Base-by-base conservation (phyloP, 345 rosid genomes). In the Schrenkiella parvula region DNA sequence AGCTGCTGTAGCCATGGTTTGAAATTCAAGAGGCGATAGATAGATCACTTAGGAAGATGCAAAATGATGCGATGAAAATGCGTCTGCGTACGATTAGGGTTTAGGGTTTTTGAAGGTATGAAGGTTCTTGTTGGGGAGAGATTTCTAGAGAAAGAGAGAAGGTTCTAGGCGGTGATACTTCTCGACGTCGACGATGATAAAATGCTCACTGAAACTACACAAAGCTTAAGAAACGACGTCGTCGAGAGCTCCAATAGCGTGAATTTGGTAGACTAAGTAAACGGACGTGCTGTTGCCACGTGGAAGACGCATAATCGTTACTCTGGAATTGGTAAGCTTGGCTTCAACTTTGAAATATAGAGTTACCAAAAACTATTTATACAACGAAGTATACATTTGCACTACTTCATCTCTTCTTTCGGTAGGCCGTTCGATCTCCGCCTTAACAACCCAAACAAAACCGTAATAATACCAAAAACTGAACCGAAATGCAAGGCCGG, bases 1-100 rank as follows among this genome's bases (percentile, higher is more conserved):
- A 71, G 84, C 84, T 0, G 84, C 86, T 13, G 90, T 44, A 44
- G 96, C 93, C 96, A 90, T 92, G 17, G 37, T 15, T 22, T 59
- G 35, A 13, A 58, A 41, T 39, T 66, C 55, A 35, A 44, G 55
- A 29, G 56, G 41, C 12, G 23, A 43, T 53, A 34, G 13, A 34
- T n/a, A 31, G 48, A 35, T 77, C 60, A 6, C 17, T 7, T 2
- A 6, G 8, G 15, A 62, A 51, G 41, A 37, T 56, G 46, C 66
- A 44, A 53, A 48, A 26, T 23, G 67, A 52, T 57, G 52, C 37
- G 64, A 15, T 10, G 55, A 68, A 19, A 28, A 25, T 7, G 14
- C 6, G 23, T 2, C n/a, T 14, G 35, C 1, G 60, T 10, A 25
- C 1, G 18, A 17, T 25, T 14, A 73, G 83, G 85, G 85, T 80